These are phyloP conservation scores for Ogataea pilisensis DNA, from an alignment of 805 yeast genomes.

Conservation along the genomic window DNA sequence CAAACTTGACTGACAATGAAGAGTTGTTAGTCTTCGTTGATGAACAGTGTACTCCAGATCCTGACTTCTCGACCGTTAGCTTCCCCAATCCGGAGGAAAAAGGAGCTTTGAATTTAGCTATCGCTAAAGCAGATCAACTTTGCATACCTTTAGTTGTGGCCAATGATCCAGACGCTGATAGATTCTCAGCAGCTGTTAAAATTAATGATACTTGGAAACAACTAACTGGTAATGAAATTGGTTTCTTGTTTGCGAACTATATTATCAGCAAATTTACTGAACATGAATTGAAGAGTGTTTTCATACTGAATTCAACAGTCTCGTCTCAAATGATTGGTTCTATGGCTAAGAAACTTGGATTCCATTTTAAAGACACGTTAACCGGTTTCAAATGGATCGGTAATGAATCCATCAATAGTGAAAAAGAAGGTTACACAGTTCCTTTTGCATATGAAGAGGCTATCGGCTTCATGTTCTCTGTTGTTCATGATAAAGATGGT, in stretches of 20 bases:
- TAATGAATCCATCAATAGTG: conserved; percentile 73
- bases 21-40: conserved; percentile 40
- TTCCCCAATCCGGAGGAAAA: conserved; percentile 97
- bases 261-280: conserved; percentile 33
- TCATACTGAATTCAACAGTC: conserved; percentile 83
- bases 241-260: conserved; percentile 74
- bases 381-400: conserved; percentile 99
- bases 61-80: conserved; percentile 76
- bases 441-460: conserved; percentile 97
- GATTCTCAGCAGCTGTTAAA: conserved; percentile 79
- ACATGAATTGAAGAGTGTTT: conserved; percentile 34
- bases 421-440: conserved; percentile 56
- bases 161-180: conserved; percentile 96
- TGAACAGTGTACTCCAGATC: conserved; percentile 74
- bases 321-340: conserved; percentile 76
- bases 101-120: conserved; percentile 81
- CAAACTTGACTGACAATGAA: conserved; percentile 33
- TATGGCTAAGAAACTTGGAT: conserved; percentile 61
- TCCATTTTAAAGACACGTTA: conserved; percentile 71
- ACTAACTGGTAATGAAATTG: conserved; percentile 88
- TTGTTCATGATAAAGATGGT: conserved; percentile 91
- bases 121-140: conserved; percentile 49
- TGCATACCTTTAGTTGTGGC: conserved; percentile 62
- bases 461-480: conserved; percentile 85
- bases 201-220: conserved; percentile 60